Base-by-base conservation (phyloP, 2,329 filamentous ascomycete species). In the Penicillium verrucosum region DNA sequence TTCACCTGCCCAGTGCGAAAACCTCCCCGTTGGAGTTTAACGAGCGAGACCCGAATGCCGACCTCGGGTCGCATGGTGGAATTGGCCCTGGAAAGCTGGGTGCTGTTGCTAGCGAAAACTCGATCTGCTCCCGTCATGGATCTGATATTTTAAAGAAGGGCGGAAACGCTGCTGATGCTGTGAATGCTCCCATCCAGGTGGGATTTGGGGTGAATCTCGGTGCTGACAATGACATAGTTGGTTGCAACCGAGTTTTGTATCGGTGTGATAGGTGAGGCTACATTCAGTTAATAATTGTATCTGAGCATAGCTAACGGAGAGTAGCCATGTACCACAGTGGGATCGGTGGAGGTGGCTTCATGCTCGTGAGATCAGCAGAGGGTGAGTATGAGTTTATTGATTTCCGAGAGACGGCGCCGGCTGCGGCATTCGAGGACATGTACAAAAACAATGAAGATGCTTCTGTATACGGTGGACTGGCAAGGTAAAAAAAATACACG, bases 321-420 rank as follows among this genome's bases (percentile, higher is more conserved):
- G 5, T n/a, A 81, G 79, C 82, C 54, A 89, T 89, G 85, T 89
- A 90, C 65, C 89, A 92, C 71, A 80, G 76, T 40, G 92, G 93
- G 16, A 88, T 97, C 57, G 92, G 90, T 21, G 93, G 93, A 7
- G 93, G 93, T 40, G 93, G 93, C 2, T 97, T 97, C 75, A 89
- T 92, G 82, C 80, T 96, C 5, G 84, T 96, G 5, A 86, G 90
- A 46, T 81, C 85, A 34, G 77, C 84, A 16, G 79, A 90, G 57
- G 91, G 91, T n/a, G 79, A 80, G 18, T 95, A 92, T 69, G 91
- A 96, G 69, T 87, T 87, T 57, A 86, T 97, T 64, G 93, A 97
- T 74, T 97, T 96, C 69, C 82, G 93, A 45, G 93, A 97, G 73
- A 85, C 88, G 0, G 93, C 93, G 0, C 93, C 93, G 0, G 89